phyloP scores from a whole-genome alignment of 2,329 filamentous ascomycete species.

The Aspergillus alliaceus region DNA sequence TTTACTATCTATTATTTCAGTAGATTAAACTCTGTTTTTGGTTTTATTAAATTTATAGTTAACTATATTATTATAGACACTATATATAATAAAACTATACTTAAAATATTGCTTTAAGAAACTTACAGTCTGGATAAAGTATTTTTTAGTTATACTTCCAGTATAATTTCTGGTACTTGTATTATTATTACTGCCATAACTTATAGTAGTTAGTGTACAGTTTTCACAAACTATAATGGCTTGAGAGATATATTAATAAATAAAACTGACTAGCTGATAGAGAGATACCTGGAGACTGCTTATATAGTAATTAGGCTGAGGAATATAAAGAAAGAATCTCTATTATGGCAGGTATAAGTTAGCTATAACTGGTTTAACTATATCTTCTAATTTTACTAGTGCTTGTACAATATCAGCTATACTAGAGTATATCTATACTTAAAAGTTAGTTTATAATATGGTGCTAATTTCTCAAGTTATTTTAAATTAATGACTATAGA shows the following conservation, averaged over 20 bases:
- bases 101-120: too few species aligned
- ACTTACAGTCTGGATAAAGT: not conserved
- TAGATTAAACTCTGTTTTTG: too few species aligned
- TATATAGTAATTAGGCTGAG: not conserved
- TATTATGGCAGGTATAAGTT: constrained; percentile 3
- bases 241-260: not conserved
- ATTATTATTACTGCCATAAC: constrained; percentile 1
- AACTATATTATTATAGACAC: too few species aligned
- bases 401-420: too few species aligned
- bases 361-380: too few species aligned
- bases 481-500: not conserved
- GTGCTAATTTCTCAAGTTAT: not conserved
- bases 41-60: too few species aligned
- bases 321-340: not conserved
- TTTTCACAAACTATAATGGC: constrained; percentile 3
- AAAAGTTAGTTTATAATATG: not conserved
- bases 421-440: too few species aligned
- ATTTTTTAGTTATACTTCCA: not conserved
- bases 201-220: not conserved
- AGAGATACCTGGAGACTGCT: too few species aligned
- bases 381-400: too few species aligned
- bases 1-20: too few species aligned
- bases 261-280: too few species aligned
- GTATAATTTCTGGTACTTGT: not conserved
- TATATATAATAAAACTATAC: too few species aligned